These are phyloP conservation scores for Trichophyton rubrum DNA, from an alignment of 2,329 filamentous ascomycete genomes.

Conservation along the genomic window DNA sequence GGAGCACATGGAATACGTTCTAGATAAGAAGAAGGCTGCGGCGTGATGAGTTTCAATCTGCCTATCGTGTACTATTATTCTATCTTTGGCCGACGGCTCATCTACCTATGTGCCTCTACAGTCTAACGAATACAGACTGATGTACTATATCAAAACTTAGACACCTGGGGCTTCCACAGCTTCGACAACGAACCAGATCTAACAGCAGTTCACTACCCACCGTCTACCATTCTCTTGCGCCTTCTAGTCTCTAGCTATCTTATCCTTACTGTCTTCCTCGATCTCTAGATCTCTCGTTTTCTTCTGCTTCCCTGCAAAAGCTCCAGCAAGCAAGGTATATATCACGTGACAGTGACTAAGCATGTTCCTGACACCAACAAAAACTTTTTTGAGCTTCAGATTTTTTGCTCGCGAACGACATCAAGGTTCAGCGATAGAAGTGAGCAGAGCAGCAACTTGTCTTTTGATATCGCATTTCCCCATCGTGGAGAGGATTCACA, in stretches of 20 bases:
- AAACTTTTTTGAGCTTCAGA: constrained; percentile 18
- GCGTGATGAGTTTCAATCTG: neutral
- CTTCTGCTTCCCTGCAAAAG: too few relatives aligned
- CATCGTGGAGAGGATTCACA: constrained; percentile 30
- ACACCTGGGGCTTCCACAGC: too few relatives aligned
- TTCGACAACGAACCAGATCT: too few relatives aligned
- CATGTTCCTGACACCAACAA: constrained; percentile 7
- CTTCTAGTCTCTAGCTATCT: too few relatives aligned
- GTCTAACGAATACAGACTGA: too few relatives aligned
- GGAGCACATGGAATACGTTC: constrained; percentile 25
- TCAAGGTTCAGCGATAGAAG: neutral
- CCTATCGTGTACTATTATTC: neutral
- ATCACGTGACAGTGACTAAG: constrained; percentile 21
- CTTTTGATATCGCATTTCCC: neutral
- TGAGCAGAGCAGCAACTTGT: neutral
- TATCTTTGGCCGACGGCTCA: neutral
- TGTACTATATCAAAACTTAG: too few relatives aligned
- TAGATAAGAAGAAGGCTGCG: constrained; percentile 22
- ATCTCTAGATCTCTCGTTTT: too few relatives aligned
- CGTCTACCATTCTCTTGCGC: too few relatives aligned
- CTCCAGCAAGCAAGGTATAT: too few relatives aligned
- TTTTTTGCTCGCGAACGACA: neutral
- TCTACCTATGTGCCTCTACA: neutral
- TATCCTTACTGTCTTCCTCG: too few relatives aligned
- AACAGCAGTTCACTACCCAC: too few relatives aligned